Evolutionary conservation across 257 asterid genomes (phyloP).

Genomic region (Solanum etuberosum): DNA sequence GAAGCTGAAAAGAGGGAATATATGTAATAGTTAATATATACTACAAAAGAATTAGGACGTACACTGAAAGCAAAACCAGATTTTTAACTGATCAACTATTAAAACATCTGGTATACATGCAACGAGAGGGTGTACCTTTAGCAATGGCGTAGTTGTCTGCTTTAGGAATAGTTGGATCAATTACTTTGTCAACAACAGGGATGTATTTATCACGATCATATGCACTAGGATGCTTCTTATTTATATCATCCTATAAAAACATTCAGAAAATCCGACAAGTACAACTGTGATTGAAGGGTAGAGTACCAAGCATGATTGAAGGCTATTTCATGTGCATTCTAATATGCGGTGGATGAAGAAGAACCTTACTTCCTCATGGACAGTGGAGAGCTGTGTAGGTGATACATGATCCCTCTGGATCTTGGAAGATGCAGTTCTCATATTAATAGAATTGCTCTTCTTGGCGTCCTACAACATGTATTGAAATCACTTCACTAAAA

Average conservation of each 20-base stretch:
- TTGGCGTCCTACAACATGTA: constrained; percentile 9
- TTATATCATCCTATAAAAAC: neutral
- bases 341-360: neutral
- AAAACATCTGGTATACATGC: neutral
- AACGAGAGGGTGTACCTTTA: constrained; percentile 25
- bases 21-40: neutral
- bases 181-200: constrained; percentile 40
- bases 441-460: constrained; percentile 34
- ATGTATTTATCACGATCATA: neutral
- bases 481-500: neutral
- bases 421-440: constrained; percentile 22
- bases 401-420: constrained; percentile 11
- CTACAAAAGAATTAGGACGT: neutral
- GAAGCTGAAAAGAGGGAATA: constrained; percentile 5
- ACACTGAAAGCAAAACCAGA: neutral
- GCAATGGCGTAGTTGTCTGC: constrained; percentile 24
- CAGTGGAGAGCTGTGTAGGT: constrained; percentile 38
- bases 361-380: constrained; percentile 55
- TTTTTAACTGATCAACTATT: neutral
- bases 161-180: constrained; percentile 35
- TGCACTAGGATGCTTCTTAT: neutral
- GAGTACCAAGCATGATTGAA: no score
- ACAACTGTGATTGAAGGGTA: no score
- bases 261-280: no score
- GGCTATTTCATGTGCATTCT: neutral